Conservation (phyloP, 495 filamentous ascomycete species). For the Rhypophila decipiens region DNA sequence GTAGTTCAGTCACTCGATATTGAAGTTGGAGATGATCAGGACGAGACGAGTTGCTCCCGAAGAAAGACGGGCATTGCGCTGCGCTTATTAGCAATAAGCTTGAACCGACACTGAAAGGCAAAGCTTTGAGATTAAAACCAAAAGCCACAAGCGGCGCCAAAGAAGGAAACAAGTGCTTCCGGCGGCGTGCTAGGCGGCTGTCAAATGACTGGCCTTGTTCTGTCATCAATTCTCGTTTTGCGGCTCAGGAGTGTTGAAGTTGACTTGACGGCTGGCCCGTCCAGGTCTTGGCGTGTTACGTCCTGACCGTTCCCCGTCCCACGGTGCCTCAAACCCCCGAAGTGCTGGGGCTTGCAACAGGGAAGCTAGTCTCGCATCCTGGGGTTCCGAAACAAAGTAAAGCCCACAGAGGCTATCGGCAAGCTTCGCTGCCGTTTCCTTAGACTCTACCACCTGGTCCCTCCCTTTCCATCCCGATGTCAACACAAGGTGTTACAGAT, state of each 20-base stretch:
- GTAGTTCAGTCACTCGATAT: no score
- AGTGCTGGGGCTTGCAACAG: slow-evolving; percentile 12
- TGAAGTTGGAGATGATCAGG: no score
- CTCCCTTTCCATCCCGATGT: slow-evolving; percentile 9
- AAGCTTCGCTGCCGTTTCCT: slow-evolving; percentile 21
- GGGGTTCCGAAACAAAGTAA: slow-evolving; percentile 18
- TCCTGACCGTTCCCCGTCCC: neutral
- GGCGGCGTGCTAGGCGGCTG: neutral
- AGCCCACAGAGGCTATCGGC: slow-evolving; percentile 12
- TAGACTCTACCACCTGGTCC: slow-evolving; percentile 3
- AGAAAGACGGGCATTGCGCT: no score
- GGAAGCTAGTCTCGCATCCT: slow-evolving; percentile 13
- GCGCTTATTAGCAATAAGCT: neutral
- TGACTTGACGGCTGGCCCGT: neutral
- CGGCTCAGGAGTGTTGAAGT: neutral
- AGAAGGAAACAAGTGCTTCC: slow-evolving; percentile 1
- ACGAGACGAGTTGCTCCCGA: no score
- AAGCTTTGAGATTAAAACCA: neutral
- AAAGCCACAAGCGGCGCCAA: neutral
- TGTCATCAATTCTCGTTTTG: neutral
- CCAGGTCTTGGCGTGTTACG: neutral
- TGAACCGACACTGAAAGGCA: neutral
- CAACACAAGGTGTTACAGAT: slow-evolving; percentile 18
- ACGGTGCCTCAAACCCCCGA: neutral
- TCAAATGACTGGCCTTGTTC: neutral